Base-by-base conservation (phyloP, 768 basidiomycete species). In the Kwoniella sp. region DNA sequence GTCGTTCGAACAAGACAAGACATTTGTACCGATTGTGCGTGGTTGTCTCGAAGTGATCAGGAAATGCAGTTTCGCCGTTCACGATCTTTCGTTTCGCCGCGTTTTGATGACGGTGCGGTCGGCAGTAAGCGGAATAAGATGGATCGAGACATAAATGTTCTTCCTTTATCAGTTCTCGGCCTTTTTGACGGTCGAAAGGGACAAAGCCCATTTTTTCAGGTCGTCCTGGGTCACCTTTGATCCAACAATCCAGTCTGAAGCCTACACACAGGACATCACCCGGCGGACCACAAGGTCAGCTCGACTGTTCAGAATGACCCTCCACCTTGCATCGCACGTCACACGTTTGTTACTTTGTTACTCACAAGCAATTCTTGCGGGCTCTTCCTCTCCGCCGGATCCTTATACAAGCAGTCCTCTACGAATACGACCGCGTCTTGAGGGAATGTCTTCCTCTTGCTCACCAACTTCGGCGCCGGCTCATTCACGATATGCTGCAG, bases 401-500 rank as follows among this genome's bases (percentile, higher is more conserved):
- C 92, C 83, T 99, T 99, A 79, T 89, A 73, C 82, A 98, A 80
- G 82, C 93, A 98, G 53, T 87, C 88, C 78, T 96, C 90, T 51
- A 98, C 87, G 70, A 99, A 98, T 55, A 84, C 84, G 72, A 92
- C 90, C 25, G 91, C 90, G 76, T 89, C 86, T 58, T 81, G 80
- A 2, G 90, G 89, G 84, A 86, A 90, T 69, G 85, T 85, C 37
- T 88, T 89, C 63, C 90, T 88, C 61, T 53, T 41, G 22, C 63
- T 67, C 56, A 88, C 88, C 70, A 99, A 81, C 76, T 86, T 85
- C 47, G 96, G 96, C 28, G 96, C 95, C 63, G 95, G 93, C 82
- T 98, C 96, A 77, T 98, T 97, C 58, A 99, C 96, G 73, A 99
- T 98, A 79, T 97, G 93, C 78, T 98, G 96, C 67, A 99, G 83